Evolutionary conservation across 306 rosid genomes (phyloP), one percentile per base, ranked within the genome.

Genomic region (Rubus idaeus): DNA sequence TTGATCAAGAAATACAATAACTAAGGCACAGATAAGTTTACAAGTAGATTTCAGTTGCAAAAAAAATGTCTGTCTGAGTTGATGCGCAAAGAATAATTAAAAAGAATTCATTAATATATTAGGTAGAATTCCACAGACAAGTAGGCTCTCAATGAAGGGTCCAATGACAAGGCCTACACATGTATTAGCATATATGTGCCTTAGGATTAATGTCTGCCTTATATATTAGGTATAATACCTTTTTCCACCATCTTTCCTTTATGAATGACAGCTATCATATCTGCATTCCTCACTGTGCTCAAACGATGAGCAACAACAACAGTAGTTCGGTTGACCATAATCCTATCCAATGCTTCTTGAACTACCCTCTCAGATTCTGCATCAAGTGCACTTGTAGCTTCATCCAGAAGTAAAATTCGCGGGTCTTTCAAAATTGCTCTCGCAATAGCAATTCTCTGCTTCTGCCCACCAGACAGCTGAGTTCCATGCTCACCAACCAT

Each of bases 361-460:
- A 93, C 98, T 73, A 91, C 20, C 83, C 98, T 91, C 77, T 93
- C 98, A 50, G 98, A 93, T 65, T 90, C 98, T 64, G 92, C 91
- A 80, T 93, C 98, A 57, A 93, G 97, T 42, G 98, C 98, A 81
- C 97, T 93, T 42, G 97, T 91, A 68, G 98, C 97, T 88, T 93
- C 98, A 82, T 93, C 98, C 1, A 93, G 87, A 78, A 93, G 97
- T 73, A 91, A 79, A 68, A 91, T 93, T 73, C 96, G 79, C 0
- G 98, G 98, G 70, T 91, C 79, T 83, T 91, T 93, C 47, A 93
- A 78, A 78, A 93, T 93, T 50, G 98, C 98, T 76, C 98, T 91
- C 46, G 98, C 98, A 57, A 93, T 93, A 39, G 98, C 98, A 64
- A 91, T 88, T 71, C 98, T 90, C 71, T 93, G 98, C 81, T 93